These are phyloP conservation scores for Picea engelmannii DNA, from an alignment of 83 land plant genomes.

Conservation along the genomic window DNA sequence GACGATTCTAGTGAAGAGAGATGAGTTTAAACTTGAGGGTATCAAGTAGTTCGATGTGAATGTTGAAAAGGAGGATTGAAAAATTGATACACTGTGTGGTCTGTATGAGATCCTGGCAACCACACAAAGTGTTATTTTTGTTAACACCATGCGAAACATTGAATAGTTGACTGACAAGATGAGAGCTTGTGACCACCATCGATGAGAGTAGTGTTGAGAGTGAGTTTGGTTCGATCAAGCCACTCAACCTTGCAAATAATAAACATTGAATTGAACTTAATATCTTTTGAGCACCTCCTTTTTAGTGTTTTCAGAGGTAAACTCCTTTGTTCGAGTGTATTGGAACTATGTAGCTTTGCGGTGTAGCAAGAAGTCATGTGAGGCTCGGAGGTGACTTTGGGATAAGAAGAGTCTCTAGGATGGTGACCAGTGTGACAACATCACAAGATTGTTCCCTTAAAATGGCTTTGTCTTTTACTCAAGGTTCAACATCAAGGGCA, in stretches of 20 bases:
- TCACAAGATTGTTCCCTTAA: slow-evolving; percentile 92
- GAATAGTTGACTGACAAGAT: slow-evolving; percentile 98
- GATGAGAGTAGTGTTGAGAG: no score
- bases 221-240: no score
- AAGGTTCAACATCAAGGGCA: slow-evolving; percentile 1
- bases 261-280: no score
- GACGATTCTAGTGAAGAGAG: slow-evolving; percentile 81
- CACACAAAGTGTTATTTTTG: slow-evolving; percentile 65
- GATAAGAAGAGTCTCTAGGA: no score
- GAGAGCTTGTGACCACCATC: slow-evolving; percentile 81
- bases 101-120: slow-evolving; percentile 73
- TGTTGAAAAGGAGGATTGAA: slow-evolving; percentile 79
- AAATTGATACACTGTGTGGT: slow-evolving; percentile 82
- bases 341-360: no score
- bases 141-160: slow-evolving; percentile 13
- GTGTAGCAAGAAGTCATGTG: no score
- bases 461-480: slow-evolving; percentile 83
- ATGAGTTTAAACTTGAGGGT: slow-evolving; percentile 77
- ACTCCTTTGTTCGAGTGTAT: no score
- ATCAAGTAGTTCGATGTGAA: slow-evolving; percentile 78
- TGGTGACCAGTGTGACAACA: slow-evolving; percentile 37
- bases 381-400: no score
- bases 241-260: no score
- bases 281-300: no score
- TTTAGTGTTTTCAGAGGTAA: no score